Evolutionary conservation across 495 filamentous ascomycete genomes (phyloP), one percentile per base, ranked within the genome.

Genomic region (Annulohypoxylon maeteangense): DNA sequence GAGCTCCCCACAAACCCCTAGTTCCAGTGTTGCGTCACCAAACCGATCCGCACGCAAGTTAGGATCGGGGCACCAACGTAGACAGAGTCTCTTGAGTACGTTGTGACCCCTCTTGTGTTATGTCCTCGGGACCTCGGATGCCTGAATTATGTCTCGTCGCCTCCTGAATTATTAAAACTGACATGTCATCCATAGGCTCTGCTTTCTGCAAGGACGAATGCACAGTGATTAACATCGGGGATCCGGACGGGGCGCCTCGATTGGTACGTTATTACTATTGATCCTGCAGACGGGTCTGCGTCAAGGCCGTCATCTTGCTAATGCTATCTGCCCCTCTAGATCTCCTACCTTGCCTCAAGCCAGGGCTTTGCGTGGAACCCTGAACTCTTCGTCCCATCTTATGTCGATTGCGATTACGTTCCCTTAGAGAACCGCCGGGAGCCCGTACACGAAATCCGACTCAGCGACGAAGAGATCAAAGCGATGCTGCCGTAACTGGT

Each of bases 281-380:
- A 63, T 8, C 31, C 47, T 22, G 14, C 53, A 29, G 34, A n/a
- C 20, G 54, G 29, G 5, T 47, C 7, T 16, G 23, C 16, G 0
- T 45, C 18, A 34, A 16, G 48, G 50, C 7, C 32, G 12, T 14
- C 16, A 40, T 53, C 51, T 61, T 42, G 67, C 57, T 62, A 45
- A 63, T 57, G 32, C 23, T 38, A 53, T 65, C 36, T 65, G 47
- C 32, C n/a, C n/a, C n/a, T 65, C 20, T 62, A 91, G 89, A 90
- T 92, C 63, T 90, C 89, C 7, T 92, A 90, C 74, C 86, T 92
- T 45, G 85, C 88, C 60, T 87, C 87, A 4, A 89, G 85, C 65
- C 90, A 92, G 77, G 90, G 90, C 48, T 92, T 90, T 73, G 85
- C 88, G 18, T 92, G 90, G 90, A 92, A 91, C 77, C 89, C 89